phyloP scores from a whole-genome alignment of 2,329 filamentous ascomycete species.

The Talaromyces atroroseus region DNA sequence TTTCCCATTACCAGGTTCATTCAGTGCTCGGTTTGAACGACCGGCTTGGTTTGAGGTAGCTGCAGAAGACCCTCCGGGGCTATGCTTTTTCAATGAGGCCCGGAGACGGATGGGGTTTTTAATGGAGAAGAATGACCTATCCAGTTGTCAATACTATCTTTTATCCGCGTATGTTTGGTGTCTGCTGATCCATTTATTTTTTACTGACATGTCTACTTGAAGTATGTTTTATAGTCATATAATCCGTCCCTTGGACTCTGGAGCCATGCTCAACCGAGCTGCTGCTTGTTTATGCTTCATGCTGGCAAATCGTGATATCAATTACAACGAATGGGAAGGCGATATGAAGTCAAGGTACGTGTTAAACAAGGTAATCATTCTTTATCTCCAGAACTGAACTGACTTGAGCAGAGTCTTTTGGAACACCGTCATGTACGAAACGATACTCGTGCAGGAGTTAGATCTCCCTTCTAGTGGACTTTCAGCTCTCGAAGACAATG shows the following conservation, averaged over 20 bases:
- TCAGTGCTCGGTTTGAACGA: conserved; percentile 29
- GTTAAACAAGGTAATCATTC: too few species aligned
- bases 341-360: conserved; percentile 48
- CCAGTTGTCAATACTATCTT: conserved; percentile 50
- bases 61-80: conserved; percentile 39
- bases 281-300: conserved; percentile 46
- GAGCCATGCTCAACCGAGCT: conserved; percentile 50
- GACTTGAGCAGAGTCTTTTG: conserved; percentile 42
- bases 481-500: conserved; percentile 47
- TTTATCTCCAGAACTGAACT: background rate
- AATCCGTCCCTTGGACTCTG: conserved; percentile 50
- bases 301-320: conserved; percentile 41
- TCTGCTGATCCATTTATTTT: background rate
- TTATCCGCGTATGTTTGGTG: conserved; percentile 39
- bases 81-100: conserved; percentile 52
- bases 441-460: conserved; percentile 51
- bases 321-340: conserved; percentile 49
- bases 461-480: conserved; percentile 49
- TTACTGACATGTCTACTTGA: conserved; percentile 6
- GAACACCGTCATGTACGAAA: conserved; percentile 53
- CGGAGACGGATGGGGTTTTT: conserved; percentile 49
- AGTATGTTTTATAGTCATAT: conserved; percentile 48
- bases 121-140: conserved; percentile 47
- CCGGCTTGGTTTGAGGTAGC: conserved; percentile 35
- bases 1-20: conserved; percentile 39